Percentiles rank a stretch among this genome's conserved stretches.
Conservation (phyloP, 805 yeast genomes). For the Ogataea paradorogensis region DNA sequence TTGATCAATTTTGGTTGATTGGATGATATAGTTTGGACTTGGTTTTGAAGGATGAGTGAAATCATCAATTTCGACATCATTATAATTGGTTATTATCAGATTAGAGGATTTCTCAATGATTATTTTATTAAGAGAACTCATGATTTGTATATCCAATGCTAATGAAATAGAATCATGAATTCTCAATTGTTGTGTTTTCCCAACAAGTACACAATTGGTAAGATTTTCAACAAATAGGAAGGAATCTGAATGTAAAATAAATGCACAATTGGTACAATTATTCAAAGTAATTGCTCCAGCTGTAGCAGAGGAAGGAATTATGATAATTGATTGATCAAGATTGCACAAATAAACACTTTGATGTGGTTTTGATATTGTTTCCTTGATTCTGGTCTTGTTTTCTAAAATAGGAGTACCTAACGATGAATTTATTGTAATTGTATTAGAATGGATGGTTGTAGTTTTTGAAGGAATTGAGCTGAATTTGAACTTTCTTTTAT, state of each 20-base stretch:
- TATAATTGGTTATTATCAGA: slow-evolving; percentile 13
- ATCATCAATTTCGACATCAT: slow-evolving; percentile 26
- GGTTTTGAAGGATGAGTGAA: slow-evolving; percentile 25
- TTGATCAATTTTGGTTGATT: too few relatives aligned
- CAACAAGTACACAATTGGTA: slow-evolving; percentile 15
- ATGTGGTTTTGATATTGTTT: not conserved
- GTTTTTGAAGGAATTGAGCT: slow-evolving; percentile 14
- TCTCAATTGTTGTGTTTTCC: slow-evolving; percentile 28
- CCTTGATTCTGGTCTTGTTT: not conserved
- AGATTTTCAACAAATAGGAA: slow-evolving; percentile 21
- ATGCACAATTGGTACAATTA: slow-evolving; percentile 13
- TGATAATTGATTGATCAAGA: slow-evolving; percentile 12
- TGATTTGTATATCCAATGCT: slow-evolving; percentile 14
- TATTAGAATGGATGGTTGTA: not conserved
- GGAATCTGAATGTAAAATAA: slow-evolving; percentile 19
- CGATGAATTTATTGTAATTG: not conserved
- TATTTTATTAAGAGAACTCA: slow-evolving; percentile 17
- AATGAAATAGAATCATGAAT: slow-evolving; percentile 19
- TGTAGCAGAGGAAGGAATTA: slow-evolving; percentile 8
- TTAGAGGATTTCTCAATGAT: slow-evolving; percentile 27
- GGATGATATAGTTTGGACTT: slow-evolving; percentile 18
- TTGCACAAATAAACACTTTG: slow-evolving; percentile 12
- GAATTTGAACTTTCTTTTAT: slow-evolving; percentile 23
- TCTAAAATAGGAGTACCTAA: slow-evolving; percentile 12
- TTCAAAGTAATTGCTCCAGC: slow-evolving; percentile 24